These are phyloP conservation scores for Tolypocladium cylindrosporum DNA, from an alignment of 2,329 filamentous ascomycete species.

Conservation along the genomic window DNA sequence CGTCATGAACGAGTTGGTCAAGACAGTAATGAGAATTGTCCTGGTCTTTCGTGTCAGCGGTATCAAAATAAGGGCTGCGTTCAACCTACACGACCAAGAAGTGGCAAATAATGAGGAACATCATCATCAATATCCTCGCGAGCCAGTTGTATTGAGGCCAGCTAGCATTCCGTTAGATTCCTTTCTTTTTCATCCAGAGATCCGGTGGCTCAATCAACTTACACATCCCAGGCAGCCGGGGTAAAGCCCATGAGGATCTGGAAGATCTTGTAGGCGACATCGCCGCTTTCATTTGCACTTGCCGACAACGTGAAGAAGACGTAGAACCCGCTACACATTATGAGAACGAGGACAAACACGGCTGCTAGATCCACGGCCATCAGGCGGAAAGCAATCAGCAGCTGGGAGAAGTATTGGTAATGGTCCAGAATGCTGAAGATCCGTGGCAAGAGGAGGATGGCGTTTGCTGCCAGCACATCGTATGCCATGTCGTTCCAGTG, in stretches of 20 bases:
- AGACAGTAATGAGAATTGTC: conserved; percentile 88
- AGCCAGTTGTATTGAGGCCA: conserved; percentile 69
- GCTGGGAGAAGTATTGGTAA: conserved; percentile 90
- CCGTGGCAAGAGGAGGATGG: conserved; percentile 79
- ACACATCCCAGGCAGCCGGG: conserved; percentile 87
- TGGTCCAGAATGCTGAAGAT: conserved; percentile 91
- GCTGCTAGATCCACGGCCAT: conserved; percentile 88
- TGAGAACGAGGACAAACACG: conserved; percentile 72
- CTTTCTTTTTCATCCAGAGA: background rate
- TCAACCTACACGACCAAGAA: conserved; percentile 68
- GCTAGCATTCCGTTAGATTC: conserved; percentile 19
- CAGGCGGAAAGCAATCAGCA: conserved; percentile 85
- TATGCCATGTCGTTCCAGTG: conserved; percentile 78
- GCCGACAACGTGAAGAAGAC: conserved; percentile 84
- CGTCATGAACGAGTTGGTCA: conserved; percentile 93
- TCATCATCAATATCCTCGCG: conserved; percentile 62
- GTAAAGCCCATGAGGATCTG: conserved; percentile 95
- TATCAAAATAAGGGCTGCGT: background rate
- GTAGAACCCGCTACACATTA: conserved; percentile 89
- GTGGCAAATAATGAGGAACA: conserved; percentile 91
- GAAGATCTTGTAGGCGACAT: conserved; percentile 83
- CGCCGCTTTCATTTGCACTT: conserved; percentile 56
- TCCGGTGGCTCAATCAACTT: conserved; percentile 17
- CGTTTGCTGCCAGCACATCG: conserved; percentile 86
- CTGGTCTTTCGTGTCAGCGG: conserved; percentile 18